Evolutionary conservation across 163 green algal species (phyloP), one percentile per base, ranked within the genome.

Genomic region (Scenedesmus sp.): DNA sequence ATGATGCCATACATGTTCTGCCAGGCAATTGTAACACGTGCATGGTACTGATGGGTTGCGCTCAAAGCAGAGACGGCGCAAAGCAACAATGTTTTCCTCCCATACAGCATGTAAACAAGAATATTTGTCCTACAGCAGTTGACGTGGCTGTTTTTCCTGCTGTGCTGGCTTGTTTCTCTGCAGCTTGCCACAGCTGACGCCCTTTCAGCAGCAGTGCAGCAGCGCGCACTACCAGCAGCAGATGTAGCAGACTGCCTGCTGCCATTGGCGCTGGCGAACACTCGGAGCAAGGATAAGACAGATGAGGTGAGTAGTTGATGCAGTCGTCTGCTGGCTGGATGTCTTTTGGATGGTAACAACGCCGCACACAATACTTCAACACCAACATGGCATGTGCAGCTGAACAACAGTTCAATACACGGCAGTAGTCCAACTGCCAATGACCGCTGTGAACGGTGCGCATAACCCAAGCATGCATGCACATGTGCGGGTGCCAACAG

Each of bases 201-300:
- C 15, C 92, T 97, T 46, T 82, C 86, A 0, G 83, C 88, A 16
- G 93, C 95, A 56, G 93, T 93, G 6, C 89, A 90, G 66, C 93
- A 96, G 56, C 87, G 91, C 82, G 62, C 94, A 55, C 79, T 97
- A 82, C 60, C 91, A 5, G 79, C 92, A 8, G 64, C 82, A n/a
- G 95, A 97, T 86, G 84, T 95, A 5, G 93, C 94, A 74, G 94
- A 95, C 10, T 95, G 94, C 86, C 73, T 97, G 84, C 87, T 97
- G 8, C 94, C 94, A 1, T 90, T 93, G 9, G 94, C 96, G 0
- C 84, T 95, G 0, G 86, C 88, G 18, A 94, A 94, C 82, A 93
- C 96, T 46, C 54, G 74, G 15, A 95, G 92, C 86, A 92, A 94
- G 74, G 94, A 95, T 56, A 92, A 92, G 46, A 90, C 92, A 18